A percentile compares a stretch with the other conserved stretches of the same genome.
Conservation (phyloP, 768 basidiomycete species). For the Guyanaporus albipodus region DNA sequence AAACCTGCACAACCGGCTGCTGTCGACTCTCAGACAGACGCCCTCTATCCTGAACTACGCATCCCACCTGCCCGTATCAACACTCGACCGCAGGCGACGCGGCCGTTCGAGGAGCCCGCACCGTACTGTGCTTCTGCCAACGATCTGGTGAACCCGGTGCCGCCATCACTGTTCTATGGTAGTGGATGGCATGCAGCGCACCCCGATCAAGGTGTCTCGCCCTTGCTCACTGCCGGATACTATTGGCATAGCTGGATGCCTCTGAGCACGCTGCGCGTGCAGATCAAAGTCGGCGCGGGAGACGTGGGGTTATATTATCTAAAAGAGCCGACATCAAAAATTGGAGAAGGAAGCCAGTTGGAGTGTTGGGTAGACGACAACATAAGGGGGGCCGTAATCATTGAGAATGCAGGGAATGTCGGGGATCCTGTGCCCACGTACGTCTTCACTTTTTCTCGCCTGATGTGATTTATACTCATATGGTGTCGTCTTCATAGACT, state of each 20-base stretch:
- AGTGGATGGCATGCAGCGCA: conserved; percentile 86
- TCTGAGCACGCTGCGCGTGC: conserved; percentile 76
- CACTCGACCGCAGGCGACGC: conserved; percentile 49
- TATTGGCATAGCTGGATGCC: conserved; percentile 94
- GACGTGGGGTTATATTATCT: conserved; percentile 92
- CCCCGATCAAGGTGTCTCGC: conserved; percentile 46
- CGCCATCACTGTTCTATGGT: conserved; percentile 90
- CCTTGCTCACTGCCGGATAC: conserved; percentile 62
- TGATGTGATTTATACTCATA: neutral
- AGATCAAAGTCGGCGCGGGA: conserved; percentile 80
- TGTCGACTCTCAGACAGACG: conserved; percentile 14
- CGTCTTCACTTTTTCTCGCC: conserved; percentile 30
- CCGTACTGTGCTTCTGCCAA: conserved; percentile 97
- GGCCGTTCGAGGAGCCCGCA: conserved; percentile 76
- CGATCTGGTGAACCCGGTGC: conserved; percentile 95
- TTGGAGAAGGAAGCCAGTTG: conserved; percentile 64
- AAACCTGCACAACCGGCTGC: conserved; percentile 14
- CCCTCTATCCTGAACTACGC: conserved; percentile 32
- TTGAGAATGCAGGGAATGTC: conserved; percentile 74
- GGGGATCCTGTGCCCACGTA: conserved; percentile 63
- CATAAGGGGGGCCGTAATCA: conserved; percentile 64
- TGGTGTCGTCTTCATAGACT: conserved; percentile 44
- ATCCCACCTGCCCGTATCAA: conserved; percentile 74
- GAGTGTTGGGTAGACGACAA: conserved; percentile 99
- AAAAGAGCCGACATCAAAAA: conserved; percentile 56